Conservation (phyloP, 148 eudicot species). For the Silene conica region DNA sequence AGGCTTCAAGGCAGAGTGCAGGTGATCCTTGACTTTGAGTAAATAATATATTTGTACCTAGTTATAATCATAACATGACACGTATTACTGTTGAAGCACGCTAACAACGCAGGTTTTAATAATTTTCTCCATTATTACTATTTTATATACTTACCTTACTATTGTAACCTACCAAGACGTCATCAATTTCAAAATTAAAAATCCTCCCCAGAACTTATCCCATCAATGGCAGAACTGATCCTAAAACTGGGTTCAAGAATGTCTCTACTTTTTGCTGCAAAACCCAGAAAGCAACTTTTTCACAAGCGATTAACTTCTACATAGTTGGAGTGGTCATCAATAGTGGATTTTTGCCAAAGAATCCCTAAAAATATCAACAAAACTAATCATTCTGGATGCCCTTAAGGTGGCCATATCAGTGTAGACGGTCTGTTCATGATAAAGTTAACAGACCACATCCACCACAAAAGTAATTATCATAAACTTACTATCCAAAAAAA, state of each 20-base stretch:
- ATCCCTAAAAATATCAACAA: background rate
- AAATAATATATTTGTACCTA: background rate
- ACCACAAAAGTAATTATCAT: background rate
- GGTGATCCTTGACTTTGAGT: background rate
- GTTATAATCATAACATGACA: background rate
- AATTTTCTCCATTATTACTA: background rate
- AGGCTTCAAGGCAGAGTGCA: background rate
- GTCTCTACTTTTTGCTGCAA: background rate
- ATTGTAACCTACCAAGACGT: background rate
- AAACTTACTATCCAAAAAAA: background rate
- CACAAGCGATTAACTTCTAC: background rate
- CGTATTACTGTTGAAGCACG: background rate
- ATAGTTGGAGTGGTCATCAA: background rate
- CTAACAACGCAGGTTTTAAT: background rate
- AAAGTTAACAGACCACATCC: slow-evolving; percentile 3
- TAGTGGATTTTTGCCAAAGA: background rate
- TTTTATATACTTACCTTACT: background rate
- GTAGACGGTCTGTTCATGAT: background rate
- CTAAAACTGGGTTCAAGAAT: background rate
- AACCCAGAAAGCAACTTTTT: background rate
- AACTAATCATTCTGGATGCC: background rate
- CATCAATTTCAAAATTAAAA: background rate
- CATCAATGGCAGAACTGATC: background rate
- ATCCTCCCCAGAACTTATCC: background rate
- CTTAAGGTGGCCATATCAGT: background rate